A percentile compares a stretch with the other conserved stretches of the same genome.
These are phyloP conservation scores for Mercurialis annua DNA, from an alignment of 345 rosid species.

Conservation along the genomic window DNA sequence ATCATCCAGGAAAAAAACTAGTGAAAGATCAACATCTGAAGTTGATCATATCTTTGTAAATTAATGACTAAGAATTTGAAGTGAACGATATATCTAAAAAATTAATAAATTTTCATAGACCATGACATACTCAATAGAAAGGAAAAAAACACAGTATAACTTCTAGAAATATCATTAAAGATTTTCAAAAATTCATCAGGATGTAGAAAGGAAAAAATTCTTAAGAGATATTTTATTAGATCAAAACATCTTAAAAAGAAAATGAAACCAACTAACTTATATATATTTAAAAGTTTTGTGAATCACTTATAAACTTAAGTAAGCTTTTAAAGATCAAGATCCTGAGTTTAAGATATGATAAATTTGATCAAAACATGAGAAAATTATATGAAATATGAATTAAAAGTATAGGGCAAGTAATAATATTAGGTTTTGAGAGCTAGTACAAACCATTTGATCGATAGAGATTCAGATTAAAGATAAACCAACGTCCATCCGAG, in stretches of 20 bases:
- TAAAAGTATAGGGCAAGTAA: neutral
- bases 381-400: no score
- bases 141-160: no score
- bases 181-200: no score
- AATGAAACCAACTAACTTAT: neutral
- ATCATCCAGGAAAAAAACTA: neutral
- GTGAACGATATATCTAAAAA: neutral
- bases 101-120: neutral
- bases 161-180: no score
- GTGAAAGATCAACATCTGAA: neutral
- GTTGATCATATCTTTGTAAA: no score
- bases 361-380: neutral
- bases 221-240: neutral
- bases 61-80: no score
- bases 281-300: neutral
- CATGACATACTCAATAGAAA: neutral
- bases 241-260: neutral
- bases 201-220: no score
- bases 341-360: neutral
- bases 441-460: constrained; percentile 27
- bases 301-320: neutral
- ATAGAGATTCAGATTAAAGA: constrained; percentile 12
- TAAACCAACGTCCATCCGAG: neutral
- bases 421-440: neutral
- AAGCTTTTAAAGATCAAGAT: neutral